These are phyloP conservation scores for Lentinula edodes DNA, from an alignment of 768 basidiomycete genomes.

Conservation along the genomic window DNA sequence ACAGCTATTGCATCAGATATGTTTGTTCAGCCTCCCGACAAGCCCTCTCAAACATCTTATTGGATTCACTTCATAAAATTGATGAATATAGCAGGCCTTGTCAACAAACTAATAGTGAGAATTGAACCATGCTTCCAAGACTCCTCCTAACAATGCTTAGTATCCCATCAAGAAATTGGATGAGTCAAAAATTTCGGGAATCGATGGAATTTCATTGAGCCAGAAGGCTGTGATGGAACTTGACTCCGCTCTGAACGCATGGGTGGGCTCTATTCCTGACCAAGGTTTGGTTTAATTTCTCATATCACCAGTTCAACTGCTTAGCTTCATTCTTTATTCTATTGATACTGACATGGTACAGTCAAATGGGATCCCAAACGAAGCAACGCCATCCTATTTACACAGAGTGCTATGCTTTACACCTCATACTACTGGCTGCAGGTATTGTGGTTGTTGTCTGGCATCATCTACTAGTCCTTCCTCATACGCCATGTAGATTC, in stretches of 20 bases:
- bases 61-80: slow-evolving; percentile 40
- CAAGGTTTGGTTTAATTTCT: not conserved
- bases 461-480: slow-evolving; percentile 49
- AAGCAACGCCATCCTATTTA: slow-evolving; percentile 29
- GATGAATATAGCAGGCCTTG: slow-evolving; percentile 41
- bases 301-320: no score
- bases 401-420: slow-evolving; percentile 45
- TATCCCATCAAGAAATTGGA: not conserved
- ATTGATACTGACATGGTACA: slow-evolving; percentile 8
- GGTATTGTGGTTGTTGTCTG: slow-evolving; percentile 13
- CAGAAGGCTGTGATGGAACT: slow-evolving; percentile 15
- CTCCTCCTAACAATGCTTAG: not conserved
- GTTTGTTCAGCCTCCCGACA: slow-evolving; percentile 37
- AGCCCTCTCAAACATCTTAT: slow-evolving; percentile 9
- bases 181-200: not conserved
- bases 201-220: not conserved
- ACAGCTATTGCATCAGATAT: slow-evolving; percentile 32
- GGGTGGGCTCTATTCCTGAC: slow-evolving; percentile 47
- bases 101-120: slow-evolving; percentile 42
- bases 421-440: slow-evolving; percentile 38
- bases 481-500: slow-evolving; percentile 37
- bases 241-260: slow-evolving; percentile 54
- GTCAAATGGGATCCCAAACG: slow-evolving; percentile 42
- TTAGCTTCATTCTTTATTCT: not conserved
- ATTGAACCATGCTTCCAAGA: not conserved